Conservation (phyloP, 202 grass and related monocot genomes). For the Zizania palustris region DNA sequence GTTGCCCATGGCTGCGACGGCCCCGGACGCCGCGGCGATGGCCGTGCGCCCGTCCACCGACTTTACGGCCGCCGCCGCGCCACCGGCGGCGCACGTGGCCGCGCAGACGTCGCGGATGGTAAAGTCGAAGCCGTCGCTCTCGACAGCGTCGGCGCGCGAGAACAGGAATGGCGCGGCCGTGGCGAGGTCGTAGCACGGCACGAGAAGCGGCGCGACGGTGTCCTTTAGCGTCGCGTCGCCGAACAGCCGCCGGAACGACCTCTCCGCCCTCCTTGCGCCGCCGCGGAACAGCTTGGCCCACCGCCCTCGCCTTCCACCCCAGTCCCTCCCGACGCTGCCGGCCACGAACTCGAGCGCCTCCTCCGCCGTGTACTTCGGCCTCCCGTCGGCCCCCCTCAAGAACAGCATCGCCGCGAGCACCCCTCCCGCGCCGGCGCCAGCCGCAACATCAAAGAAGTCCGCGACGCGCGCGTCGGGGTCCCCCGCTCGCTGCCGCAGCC, state of each 20-base stretch:
- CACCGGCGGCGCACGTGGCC: conserved; percentile 53
- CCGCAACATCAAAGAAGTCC: conserved; percentile 76
- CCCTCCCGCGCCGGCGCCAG: conserved; percentile 57
- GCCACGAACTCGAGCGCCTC: conserved; percentile 62
- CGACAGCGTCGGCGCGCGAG: conserved; percentile 64
- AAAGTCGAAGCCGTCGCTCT: conserved; percentile 64
- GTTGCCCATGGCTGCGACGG: conserved; percentile 58
- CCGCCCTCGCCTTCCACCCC: conserved; percentile 33
- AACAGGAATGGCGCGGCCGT: conserved; percentile 69
- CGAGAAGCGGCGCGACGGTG: conserved; percentile 61
- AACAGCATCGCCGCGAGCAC: conserved; percentile 71
- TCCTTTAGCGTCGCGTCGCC: conserved; percentile 62
- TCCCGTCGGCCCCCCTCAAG: conserved; percentile 43
- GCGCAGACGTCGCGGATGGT: conserved; percentile 61
- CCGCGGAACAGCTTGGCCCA: conserved; percentile 42
- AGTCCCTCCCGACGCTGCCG: conserved; percentile 33
- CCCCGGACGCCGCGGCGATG: conserved; percentile 50
- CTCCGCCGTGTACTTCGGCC: conserved; percentile 55
- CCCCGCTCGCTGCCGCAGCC: conserved; percentile 36
- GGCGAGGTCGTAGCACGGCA: conserved; percentile 74
- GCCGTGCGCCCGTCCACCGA: conserved; percentile 53
- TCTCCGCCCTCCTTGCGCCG: neutral
- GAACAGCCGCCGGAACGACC: conserved; percentile 53
- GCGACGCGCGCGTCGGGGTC: conserved; percentile 52
- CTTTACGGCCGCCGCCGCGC: conserved; percentile 28